A percentile compares a stretch with the other conserved stretches of the same genome.
These are phyloP conservation scores for Lichtheimia ornata DNA, from an alignment of 371 early-diverging fungal species.

Conservation along the genomic window DNA sequence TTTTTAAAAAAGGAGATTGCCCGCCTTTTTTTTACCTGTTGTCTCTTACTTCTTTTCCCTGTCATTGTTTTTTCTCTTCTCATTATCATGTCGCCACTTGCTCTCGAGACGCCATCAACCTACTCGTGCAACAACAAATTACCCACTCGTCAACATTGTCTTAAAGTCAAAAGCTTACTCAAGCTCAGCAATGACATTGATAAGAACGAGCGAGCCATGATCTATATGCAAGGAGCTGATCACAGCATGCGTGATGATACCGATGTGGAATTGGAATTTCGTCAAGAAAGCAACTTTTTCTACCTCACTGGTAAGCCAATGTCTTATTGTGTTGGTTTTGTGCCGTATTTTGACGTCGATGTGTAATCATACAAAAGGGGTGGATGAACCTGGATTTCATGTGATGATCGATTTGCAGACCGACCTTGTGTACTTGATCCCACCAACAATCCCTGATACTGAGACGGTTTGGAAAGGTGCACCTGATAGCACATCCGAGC, in stretches of 20 bases:
- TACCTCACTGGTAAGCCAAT: constrained; percentile 49
- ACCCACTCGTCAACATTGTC: constrained; percentile 30
- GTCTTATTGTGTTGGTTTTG: background rate
- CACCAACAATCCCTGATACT: constrained; percentile 39
- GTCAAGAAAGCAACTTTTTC: constrained; percentile 60
- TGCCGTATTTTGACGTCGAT: background rate
- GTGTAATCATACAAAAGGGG: constrained; percentile 20
- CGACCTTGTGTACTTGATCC: constrained; percentile 41
- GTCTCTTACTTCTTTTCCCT: background rate
- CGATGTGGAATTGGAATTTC: constrained; percentile 54
- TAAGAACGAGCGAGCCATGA: constrained; percentile 16
- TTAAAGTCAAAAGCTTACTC: constrained; percentile 21
- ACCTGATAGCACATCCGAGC: constrained; percentile 31
- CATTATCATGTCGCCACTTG: constrained; percentile 30
- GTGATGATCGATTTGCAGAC: constrained; percentile 42
- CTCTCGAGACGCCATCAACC: background rate
- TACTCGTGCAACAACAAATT: constrained; percentile 8
- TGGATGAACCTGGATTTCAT: constrained; percentile 56
- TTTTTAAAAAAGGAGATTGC: too few relatives aligned
- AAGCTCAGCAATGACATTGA: background rate
- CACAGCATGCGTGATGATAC: constrained; percentile 46
- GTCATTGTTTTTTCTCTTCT: background rate
- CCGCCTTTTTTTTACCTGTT: background rate
- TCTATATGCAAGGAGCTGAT: constrained; percentile 39
- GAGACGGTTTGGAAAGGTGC: constrained; percentile 59